phyloP scores from a whole-genome alignment of 345 rosid genomes.

The Pseudoturritis turrita region DNA sequence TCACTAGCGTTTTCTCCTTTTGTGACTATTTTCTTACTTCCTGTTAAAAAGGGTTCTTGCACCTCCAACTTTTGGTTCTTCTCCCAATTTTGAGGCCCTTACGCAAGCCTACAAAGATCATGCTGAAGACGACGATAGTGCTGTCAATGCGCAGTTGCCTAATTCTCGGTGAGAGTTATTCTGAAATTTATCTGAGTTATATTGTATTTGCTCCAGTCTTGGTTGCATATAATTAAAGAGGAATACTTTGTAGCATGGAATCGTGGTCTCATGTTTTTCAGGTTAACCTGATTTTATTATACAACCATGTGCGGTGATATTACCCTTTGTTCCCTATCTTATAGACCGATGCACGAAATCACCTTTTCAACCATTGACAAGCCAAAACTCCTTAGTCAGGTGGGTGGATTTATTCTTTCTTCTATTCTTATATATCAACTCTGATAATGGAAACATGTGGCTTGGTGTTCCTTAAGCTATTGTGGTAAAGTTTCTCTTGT shows the following conservation, averaged over 20 bases:
- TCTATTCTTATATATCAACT: not conserved
- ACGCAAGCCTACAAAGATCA: constrained; percentile 46
- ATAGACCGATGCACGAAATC: constrained; percentile 93
- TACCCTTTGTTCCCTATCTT: constrained; percentile 33
- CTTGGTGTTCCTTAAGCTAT: not conserved
- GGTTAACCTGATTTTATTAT: constrained; percentile 8
- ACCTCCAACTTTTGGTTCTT: constrained; percentile 97
- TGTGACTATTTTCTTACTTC: constrained; percentile 18
- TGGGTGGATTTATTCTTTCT: constrained; percentile 26
- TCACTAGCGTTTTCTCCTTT: not conserved
- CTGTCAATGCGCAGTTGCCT: constrained; percentile 41
- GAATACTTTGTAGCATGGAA: not conserved
- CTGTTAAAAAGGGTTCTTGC: constrained; percentile 51
- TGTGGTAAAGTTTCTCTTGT: not conserved
- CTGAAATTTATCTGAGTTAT: not conserved
- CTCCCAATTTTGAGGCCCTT: constrained; percentile 65
- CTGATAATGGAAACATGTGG: not conserved
- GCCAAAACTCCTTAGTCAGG: constrained; percentile 95
- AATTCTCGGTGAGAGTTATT: constrained; percentile 23
- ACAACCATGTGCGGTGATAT: constrained; percentile 3
- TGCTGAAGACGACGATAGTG: constrained; percentile 58
- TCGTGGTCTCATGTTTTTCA: not conserved
- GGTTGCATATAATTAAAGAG: not conserved
- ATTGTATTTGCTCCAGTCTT: not conserved
- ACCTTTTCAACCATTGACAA: constrained; percentile 94